A percentile compares a stretch with the other conserved stretches of the same genome.
These are phyloP conservation scores for Hawksworthiomyces lignivorus DNA, from an alignment of 2,329 filamentous ascomycete species.

Conservation along the genomic window DNA sequence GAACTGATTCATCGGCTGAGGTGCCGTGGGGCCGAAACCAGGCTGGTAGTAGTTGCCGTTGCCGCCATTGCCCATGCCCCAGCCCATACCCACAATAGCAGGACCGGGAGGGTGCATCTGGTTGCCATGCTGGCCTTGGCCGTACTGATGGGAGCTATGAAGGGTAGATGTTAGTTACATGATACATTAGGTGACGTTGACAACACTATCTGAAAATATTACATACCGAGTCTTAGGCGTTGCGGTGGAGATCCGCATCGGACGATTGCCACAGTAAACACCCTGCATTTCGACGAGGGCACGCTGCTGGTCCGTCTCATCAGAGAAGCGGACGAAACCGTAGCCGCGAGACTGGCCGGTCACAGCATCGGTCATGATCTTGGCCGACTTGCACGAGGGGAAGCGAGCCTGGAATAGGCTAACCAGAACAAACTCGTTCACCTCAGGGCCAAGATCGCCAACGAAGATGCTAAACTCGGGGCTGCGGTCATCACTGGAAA, in stretches of 20 bases:
- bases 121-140: constrained; percentile 27
- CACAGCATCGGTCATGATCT: constrained; percentile 99
- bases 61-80: constrained; percentile 20
- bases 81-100: constrained; percentile 37
- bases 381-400: constrained; percentile 96
- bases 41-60: constrained; percentile 30
- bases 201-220: too few relatives aligned
- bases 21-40: constrained; percentile 23
- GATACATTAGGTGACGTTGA: too few relatives aligned
- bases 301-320: constrained; percentile 92
- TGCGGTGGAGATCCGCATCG: constrained; percentile 96
- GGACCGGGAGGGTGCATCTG: constrained; percentile 33
- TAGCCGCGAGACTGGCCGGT: constrained; percentile 96
- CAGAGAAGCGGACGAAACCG: constrained; percentile 94
- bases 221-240: constrained; percentile 82
- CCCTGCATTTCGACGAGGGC: constrained; percentile 97
- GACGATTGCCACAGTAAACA: constrained; percentile 96
- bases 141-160: constrained; percentile 31
- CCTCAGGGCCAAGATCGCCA: constrained; percentile 92
- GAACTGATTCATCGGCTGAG: constrained; percentile 85
- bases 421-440: constrained; percentile 96
- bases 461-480: constrained; percentile 98
- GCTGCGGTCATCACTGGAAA: constrained; percentile 82
- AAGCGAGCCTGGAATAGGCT: constrained; percentile 96
- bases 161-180: neutral